phyloP scores from a whole-genome alignment of 768 basidiomycete genomes.

The Leccinum obscurum region DNA sequence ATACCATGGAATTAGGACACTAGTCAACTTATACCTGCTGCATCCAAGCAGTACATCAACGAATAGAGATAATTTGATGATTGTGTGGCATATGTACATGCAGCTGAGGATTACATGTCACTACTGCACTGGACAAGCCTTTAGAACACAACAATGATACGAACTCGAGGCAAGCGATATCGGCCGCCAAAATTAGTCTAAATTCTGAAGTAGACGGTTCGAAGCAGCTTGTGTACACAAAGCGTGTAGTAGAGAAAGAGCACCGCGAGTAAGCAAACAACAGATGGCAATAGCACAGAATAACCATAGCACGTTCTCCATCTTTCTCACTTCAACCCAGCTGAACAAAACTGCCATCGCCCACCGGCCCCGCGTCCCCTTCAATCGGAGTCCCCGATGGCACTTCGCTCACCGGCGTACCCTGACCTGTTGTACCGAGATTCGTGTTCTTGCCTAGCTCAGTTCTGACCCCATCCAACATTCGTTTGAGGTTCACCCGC shows the following conservation, averaged over 20 bases:
- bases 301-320: conserved; percentile 21
- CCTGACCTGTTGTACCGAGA: conserved; percentile 62
- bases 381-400: conserved; percentile 44
- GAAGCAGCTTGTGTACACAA: conserved; percentile 6
- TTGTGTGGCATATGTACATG: not conserved
- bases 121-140: too few relatives aligned
- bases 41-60: not conserved
- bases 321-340: conserved; percentile 35
- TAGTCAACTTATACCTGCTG: not conserved
- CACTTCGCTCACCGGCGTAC: conserved; percentile 56
- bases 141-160: not conserved
- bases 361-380: conserved; percentile 54
- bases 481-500: conserved; percentile 66
- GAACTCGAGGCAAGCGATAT: not conserved
- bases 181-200: conserved; percentile 2
- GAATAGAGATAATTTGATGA: not conserved
- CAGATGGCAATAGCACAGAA: conserved; percentile 26
- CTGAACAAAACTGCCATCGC: conserved; percentile 55
- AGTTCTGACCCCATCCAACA: conserved; percentile 63
- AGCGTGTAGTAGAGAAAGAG: conserved; percentile 4
- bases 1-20: conserved; percentile 7
- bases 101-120: too few relatives aligned
- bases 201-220: conserved; percentile 4
- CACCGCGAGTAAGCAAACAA: conserved; percentile 15
- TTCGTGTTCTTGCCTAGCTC: conserved; percentile 60